phyloP scores from a whole-genome alignment of 2,329 filamentous ascomycete genomes.

The Calonectria henricotiae region DNA sequence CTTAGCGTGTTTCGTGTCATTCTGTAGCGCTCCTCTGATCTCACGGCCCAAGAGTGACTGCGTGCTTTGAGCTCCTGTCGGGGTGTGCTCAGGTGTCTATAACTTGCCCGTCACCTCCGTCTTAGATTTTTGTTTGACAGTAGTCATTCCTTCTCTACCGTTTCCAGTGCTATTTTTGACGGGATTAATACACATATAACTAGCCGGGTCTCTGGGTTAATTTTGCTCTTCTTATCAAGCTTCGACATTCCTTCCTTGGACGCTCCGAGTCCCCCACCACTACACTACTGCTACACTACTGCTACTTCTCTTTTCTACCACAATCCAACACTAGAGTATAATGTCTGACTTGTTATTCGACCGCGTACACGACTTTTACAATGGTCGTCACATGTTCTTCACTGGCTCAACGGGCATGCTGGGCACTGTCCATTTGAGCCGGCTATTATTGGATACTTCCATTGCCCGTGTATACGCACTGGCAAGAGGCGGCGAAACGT shows the following conservation, averaged over 20 bases:
- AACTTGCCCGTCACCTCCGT: not conserved
- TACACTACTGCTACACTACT: not conserved
- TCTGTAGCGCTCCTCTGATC: not conserved
- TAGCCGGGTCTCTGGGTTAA: not conserved
- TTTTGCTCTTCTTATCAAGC: not conserved
- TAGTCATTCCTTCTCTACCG: not conserved
- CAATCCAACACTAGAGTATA: not conserved
- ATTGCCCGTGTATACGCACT: not conserved
- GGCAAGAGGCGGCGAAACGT: conserved; percentile 15
- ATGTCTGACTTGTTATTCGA: not conserved
- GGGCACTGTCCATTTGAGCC: conserved; percentile 17
- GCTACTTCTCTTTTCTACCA: not conserved
- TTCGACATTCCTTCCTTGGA: not conserved
- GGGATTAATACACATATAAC: not conserved
- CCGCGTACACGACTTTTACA: conserved; percentile 16
- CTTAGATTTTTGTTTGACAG: not conserved
- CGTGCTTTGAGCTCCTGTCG: not conserved
- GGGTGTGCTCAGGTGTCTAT: conserved; percentile 1
- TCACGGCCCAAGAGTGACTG: not conserved
- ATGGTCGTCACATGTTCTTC: conserved; percentile 10
- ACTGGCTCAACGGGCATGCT: conserved; percentile 13
- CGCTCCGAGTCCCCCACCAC: too few species aligned
- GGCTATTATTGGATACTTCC: conserved; percentile 12
- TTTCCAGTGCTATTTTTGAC: not conserved
- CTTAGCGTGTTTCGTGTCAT: conserved; percentile 12